These are phyloP conservation scores for Myrica gale DNA, from an alignment of 306 rosid species.

Conservation along the genomic window DNA sequence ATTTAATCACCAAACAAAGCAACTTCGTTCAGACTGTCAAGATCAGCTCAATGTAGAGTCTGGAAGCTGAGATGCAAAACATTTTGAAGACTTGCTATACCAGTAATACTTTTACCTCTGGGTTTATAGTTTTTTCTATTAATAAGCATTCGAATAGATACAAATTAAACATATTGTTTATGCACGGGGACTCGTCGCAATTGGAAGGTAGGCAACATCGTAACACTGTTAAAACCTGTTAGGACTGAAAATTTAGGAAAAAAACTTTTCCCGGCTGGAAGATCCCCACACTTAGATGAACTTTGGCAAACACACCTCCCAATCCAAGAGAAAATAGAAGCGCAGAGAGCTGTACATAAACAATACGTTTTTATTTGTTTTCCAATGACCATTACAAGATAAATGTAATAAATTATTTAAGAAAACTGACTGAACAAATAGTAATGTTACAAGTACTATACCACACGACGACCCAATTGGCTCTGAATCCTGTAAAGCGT, in stretches of 20 bases:
- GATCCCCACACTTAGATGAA: not conserved
- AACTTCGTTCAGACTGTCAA: not conserved
- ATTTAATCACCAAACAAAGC: not conserved
- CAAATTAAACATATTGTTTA: no score
- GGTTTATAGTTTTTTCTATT: no score
- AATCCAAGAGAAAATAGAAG: not conserved
- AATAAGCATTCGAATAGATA: no score
- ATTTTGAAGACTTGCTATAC: no score
- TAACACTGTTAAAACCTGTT: no score
- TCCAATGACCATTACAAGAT: conserved; percentile 41
- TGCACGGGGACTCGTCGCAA: no score
- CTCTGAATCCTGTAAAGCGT: conserved; percentile 33
- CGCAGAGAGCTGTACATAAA: not conserved
- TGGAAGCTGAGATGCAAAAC: no score
- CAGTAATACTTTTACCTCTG: no score
- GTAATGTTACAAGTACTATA: conserved; percentile 41
- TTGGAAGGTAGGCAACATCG: no score
- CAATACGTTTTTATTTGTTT: conserved; percentile 24
- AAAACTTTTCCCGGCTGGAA: no score
- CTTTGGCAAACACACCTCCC: not conserved
- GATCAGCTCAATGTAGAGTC: not conserved
- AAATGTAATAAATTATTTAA: conserved; percentile 38
- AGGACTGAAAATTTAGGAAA: no score
- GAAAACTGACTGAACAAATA: conserved; percentile 37
- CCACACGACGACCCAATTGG: conserved; percentile 33